Conservation (phyloP, 805 yeast genomes). For the Barnettozyma californica region DNA sequence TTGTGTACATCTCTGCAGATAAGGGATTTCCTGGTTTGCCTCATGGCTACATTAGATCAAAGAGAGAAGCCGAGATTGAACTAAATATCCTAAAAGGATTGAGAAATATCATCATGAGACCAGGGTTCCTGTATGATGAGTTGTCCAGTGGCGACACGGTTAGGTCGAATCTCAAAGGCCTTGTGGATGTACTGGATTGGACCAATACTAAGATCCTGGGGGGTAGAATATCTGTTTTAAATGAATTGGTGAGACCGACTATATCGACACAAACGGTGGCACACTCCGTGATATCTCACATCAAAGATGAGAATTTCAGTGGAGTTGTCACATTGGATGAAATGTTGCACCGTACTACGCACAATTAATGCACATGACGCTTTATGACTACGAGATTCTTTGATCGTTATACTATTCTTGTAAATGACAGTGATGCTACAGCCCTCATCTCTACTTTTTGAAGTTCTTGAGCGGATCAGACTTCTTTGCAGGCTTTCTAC, state of each 20-base stretch:
- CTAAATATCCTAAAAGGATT: slow-evolving; percentile 39
- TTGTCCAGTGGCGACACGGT: slow-evolving; percentile 26
- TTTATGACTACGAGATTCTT: neutral
- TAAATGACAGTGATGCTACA: neutral
- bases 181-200: slow-evolving; percentile 38
- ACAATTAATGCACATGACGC: neutral
- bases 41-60: slow-evolving; percentile 64
- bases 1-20: slow-evolving; percentile 82
- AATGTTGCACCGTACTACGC: slow-evolving; percentile 23
- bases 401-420: neutral
- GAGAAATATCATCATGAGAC: slow-evolving; percentile 64
- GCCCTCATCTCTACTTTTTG: slow-evolving; percentile 22
- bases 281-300: slow-evolving; percentile 45
- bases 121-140: slow-evolving; percentile 78
- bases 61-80: slow-evolving; percentile 70
- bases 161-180: slow-evolving; percentile 37
- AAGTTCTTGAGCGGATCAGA: slow-evolving; percentile 63
- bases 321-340: slow-evolving; percentile 61
- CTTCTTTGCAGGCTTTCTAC: slow-evolving; percentile 35
- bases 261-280: slow-evolving; percentile 70
- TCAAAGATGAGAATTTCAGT: slow-evolving; percentile 42
- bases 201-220: slow-evolving; percentile 39
- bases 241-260: slow-evolving; percentile 52
- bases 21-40: slow-evolving; percentile 64
- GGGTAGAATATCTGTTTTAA: slow-evolving; percentile 34